Conservation (phyloP, 2,329 filamentous ascomycete species). For the Coniochaeta prunicola region DNA sequence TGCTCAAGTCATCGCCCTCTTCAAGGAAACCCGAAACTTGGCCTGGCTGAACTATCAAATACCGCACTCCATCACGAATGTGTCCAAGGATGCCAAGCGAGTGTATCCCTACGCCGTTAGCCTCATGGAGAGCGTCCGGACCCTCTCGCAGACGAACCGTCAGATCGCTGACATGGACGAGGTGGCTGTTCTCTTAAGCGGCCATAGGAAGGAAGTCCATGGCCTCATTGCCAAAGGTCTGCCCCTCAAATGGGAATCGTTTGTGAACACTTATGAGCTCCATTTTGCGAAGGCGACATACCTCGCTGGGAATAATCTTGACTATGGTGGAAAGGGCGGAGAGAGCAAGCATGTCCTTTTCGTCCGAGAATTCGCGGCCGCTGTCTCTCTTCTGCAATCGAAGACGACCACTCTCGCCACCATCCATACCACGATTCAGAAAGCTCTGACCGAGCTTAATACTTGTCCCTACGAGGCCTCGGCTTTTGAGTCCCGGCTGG, state of each 20-base stretch:
- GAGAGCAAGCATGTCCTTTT: conserved; percentile 97
- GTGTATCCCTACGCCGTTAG: conserved; percentile 98
- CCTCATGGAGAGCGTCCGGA: conserved; percentile 97
- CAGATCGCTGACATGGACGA: conserved; percentile 80
- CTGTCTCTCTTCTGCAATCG: conserved; percentile 78
- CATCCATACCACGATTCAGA: conserved; percentile 76
- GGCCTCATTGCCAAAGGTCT: conserved; percentile 77
- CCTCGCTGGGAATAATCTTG: conserved; percentile 45
- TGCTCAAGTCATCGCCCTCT: conserved; percentile 90
- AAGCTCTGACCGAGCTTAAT: conserved; percentile 74
- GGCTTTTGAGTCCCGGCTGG: conserved; percentile 74
- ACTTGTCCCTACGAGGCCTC: conserved; percentile 74
- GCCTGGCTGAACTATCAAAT: conserved; percentile 93
- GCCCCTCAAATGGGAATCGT: conserved; percentile 92
- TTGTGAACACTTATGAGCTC: conserved; percentile 92
- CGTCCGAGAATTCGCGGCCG: conserved; percentile 83
- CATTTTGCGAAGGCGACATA: conserved; percentile 63
- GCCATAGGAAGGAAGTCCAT: conserved; percentile 88
- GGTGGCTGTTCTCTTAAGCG: conserved; percentile 79
- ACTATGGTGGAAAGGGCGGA: conserved; percentile 50
- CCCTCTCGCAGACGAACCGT: conserved; percentile 79
- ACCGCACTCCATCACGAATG: conserved; percentile 88
- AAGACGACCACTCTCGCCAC: conserved; percentile 75
- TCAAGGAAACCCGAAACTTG: conserved; percentile 96
- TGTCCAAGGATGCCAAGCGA: conserved; percentile 96